These are phyloP conservation scores for Colletotrichum euphorbiae DNA, from an alignment of 2,329 filamentous ascomycete species.

Conservation along the genomic window DNA sequence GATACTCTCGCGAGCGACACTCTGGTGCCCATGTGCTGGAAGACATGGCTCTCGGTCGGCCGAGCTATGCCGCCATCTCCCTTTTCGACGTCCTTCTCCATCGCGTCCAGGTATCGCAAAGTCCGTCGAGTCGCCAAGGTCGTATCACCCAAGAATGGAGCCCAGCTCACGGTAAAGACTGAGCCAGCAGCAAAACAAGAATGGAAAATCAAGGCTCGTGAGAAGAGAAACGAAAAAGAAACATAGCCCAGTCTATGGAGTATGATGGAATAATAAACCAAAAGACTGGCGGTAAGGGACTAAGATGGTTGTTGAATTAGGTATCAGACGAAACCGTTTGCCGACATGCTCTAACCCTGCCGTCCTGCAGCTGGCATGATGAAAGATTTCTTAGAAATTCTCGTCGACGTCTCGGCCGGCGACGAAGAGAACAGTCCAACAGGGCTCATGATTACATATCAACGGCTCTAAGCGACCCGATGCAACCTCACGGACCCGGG, in stretches of 20 bases:
- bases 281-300: constrained; percentile 5
- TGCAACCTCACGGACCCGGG: constrained; percentile 16
- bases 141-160: constrained; percentile 9
- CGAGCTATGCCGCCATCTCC: not conserved
- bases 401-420: not conserved
- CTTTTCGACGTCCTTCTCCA: constrained; percentile 34
- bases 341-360: constrained; percentile 6
- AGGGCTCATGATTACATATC: not conserved
- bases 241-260: constrained; percentile 11
- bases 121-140: not conserved
- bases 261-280: constrained; percentile 4
- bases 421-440: constrained; percentile 10
- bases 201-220: not conserved
- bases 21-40: constrained; percentile 10
- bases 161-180: constrained; percentile 27
- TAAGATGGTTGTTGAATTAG: constrained; percentile 21
- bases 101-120: not conserved
- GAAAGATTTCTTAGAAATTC: constrained; percentile 16
- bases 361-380: constrained; percentile 16
- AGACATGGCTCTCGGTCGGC: constrained; percentile 15
- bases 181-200: constrained; percentile 28
- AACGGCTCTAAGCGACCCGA: constrained; percentile 15
- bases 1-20: constrained; percentile 18
- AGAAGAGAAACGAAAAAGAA: not conserved
- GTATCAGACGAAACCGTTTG: constrained; percentile 13